Evolutionary conservation across 805 yeast species (phyloP), one percentile per base, ranked within the genome.

Genomic region (Wickerhamiella australiensis): DNA sequence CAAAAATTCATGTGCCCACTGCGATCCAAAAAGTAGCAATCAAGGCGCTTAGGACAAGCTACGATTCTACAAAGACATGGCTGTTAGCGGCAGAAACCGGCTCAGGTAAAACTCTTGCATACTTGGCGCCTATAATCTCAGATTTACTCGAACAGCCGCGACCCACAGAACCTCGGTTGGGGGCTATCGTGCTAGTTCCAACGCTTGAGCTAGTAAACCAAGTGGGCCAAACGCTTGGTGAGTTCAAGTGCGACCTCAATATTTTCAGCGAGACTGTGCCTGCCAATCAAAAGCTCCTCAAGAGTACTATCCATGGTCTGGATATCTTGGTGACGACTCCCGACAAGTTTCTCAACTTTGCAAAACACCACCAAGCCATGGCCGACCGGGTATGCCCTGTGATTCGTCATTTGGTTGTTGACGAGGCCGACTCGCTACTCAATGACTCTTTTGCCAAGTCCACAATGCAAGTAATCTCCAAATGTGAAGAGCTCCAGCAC

Each of bases 11-110:
- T 8, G 62, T 56, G 40, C 83, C 97, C 9, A 78, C 95, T 0
- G 85, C 92, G 1, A 83, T 90, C 40, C 98, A 90, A 65, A 71
- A 77, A 3, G 81, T 88, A 5, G 81, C 92, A 4, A 75, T 85
- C 38, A 72, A 76, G 56, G 72, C 78, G 25, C 73, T 78, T 47
- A 64, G 75, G 3, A 21, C 43, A 15, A 66, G 73, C 38, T 61
- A 68, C 20, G 64, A 62, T 6, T 66, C 71, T 52, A 58, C 79
- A 45, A 78, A 79, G 55, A 74, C 80, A 0, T 85, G 77, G 68
- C 77, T 92, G 2, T 65, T 90, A 49, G 96, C 97, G 0, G 95
- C 96, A 2, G 97, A 92, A 62, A 90, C 98, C 0, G 98, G 98
- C 0, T 82, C 95, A 0, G 98, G 98, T 7, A 90, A 90, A 61